A percentile compares a stretch with the other conserved stretches of the same genome.
phyloP scores from a whole-genome alignment of 192 early-diverging fungal genomes.

The Gamsiella multidivaricata region DNA sequence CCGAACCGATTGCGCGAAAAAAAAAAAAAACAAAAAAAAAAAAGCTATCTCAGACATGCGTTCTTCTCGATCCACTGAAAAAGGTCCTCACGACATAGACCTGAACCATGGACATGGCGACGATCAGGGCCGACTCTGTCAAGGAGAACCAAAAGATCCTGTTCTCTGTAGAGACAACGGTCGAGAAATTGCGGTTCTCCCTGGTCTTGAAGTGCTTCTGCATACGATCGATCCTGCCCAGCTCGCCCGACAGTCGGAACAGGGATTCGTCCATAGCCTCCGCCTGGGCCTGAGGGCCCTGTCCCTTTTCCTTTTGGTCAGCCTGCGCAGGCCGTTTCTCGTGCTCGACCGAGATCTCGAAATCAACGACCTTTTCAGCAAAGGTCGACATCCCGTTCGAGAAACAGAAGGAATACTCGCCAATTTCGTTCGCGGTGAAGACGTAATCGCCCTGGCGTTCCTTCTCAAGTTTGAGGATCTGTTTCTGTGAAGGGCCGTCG shows the following conservation, averaged over 20 bases:
- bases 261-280: slow-evolving; percentile 64
- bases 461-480: slow-evolving; percentile 79
- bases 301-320: slow-evolving; percentile 33
- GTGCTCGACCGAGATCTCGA: slow-evolving; percentile 95
- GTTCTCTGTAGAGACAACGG: slow-evolving; percentile 86
- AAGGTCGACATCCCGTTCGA: slow-evolving; percentile 94
- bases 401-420: slow-evolving; percentile 98
- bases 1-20: too few relatives aligned
- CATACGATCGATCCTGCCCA: slow-evolving; percentile 78
- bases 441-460: slow-evolving; percentile 97
- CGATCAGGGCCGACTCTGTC: slow-evolving; percentile 78
- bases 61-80: slow-evolving; percentile 79
- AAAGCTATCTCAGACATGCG: slow-evolving; percentile 44
- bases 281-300: slow-evolving; percentile 50
- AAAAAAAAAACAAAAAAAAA: too few relatives aligned
- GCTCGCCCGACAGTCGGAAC: slow-evolving; percentile 68
- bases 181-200: slow-evolving; percentile 92
- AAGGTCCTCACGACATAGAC: slow-evolving; percentile 95
- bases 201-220: slow-evolving; percentile 89
- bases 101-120: slow-evolving; percentile 87
- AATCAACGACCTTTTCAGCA: slow-evolving; percentile 94
- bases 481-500: slow-evolving; percentile 73
- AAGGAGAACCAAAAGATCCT: slow-evolving; percentile 95
- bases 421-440: slow-evolving; percentile 83
- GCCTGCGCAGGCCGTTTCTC: slow-evolving; percentile 65